These are phyloP conservation scores for Cladosporium sp. DNA, from an alignment of 2,329 filamentous ascomycete genomes.

Conservation along the genomic window DNA sequence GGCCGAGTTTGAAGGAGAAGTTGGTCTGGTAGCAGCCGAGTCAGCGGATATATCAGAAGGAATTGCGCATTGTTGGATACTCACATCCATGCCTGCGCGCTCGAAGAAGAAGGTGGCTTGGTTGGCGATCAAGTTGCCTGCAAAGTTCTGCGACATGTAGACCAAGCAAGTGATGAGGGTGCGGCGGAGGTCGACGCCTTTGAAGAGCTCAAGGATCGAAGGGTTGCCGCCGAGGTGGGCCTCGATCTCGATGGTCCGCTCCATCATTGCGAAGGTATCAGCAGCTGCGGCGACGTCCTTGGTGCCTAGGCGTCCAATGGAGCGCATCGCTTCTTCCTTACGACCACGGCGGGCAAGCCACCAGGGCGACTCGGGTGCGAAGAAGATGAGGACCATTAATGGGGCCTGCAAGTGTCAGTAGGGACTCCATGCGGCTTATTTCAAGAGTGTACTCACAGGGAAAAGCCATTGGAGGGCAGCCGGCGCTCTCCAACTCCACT, in stretches of 20 bases:
- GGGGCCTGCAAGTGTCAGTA: constrained; percentile 34
- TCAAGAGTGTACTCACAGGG: constrained; percentile 50
- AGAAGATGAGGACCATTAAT: constrained; percentile 60
- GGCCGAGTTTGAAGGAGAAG: constrained; percentile 43
- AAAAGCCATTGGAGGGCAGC: constrained; percentile 76
- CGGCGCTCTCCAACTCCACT: constrained; percentile 67
- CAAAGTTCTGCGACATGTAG: constrained; percentile 47
- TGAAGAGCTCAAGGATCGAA: constrained; percentile 79
- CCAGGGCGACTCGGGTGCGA: constrained; percentile 61
- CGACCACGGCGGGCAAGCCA: constrained; percentile 67
- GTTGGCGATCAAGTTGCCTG: constrained; percentile 44
- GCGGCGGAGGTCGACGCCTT: constrained; percentile 69
- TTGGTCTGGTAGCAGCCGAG: constrained; percentile 39
- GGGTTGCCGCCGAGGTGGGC: constrained; percentile 69
- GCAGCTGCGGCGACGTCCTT: constrained; percentile 69
- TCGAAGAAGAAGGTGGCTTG: constrained; percentile 49
- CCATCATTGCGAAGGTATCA: constrained; percentile 87
- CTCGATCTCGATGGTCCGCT: constrained; percentile 79
- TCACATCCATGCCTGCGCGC: constrained; percentile 35
- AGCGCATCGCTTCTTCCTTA: constrained; percentile 61
- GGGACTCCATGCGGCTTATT: too few species aligned
- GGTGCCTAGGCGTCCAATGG: constrained; percentile 63
- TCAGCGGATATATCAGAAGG: constrained; percentile 24
- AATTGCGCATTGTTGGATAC: constrained; percentile 20
- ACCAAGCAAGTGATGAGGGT: constrained; percentile 65